Evolutionary conservation across 129 eudicot genomes (phyloP).

Genomic region (Dittrichia graveolens): DNA sequence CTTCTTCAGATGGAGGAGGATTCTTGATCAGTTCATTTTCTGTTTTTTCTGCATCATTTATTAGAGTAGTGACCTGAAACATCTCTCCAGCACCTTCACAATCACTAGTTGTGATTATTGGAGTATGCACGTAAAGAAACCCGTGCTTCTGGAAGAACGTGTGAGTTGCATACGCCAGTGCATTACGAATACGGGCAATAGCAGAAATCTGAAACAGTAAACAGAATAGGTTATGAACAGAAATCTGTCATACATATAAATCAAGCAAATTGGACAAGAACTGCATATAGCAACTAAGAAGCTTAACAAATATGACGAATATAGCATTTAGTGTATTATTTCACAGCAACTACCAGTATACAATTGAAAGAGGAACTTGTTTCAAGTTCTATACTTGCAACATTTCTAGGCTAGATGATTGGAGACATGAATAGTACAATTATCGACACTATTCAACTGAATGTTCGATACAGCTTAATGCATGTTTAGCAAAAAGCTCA

Average conservation of each 20-base stretch:
- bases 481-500: too few relatives aligned
- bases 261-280: not conserved
- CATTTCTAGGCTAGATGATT: too few relatives aligned
- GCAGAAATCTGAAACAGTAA: conserved; percentile 62
- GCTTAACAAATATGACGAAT: not conserved
- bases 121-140: conserved; percentile 83
- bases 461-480: too few relatives aligned
- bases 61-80: conserved; percentile 92
- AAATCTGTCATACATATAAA: not conserved
- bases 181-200: conserved; percentile 79
- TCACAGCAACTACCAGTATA: not conserved
- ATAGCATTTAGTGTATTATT: not conserved
- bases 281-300: not conserved
- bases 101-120: conserved; percentile 90
- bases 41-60: conserved; percentile 67
- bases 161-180: conserved; percentile 87
- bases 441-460: too few relatives aligned
- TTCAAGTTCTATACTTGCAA: too few relatives aligned
- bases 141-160: conserved; percentile 83
- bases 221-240: not conserved
- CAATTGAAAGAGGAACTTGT: too few relatives aligned
- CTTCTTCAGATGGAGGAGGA: conserved; percentile 75
- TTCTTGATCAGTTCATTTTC: conserved; percentile 74
- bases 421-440: too few relatives aligned
- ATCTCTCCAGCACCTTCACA: conserved; percentile 99